These are phyloP conservation scores for Xylaria polymorpha DNA, from an alignment of 2,329 filamentous ascomycete genomes.

Conservation along the genomic window DNA sequence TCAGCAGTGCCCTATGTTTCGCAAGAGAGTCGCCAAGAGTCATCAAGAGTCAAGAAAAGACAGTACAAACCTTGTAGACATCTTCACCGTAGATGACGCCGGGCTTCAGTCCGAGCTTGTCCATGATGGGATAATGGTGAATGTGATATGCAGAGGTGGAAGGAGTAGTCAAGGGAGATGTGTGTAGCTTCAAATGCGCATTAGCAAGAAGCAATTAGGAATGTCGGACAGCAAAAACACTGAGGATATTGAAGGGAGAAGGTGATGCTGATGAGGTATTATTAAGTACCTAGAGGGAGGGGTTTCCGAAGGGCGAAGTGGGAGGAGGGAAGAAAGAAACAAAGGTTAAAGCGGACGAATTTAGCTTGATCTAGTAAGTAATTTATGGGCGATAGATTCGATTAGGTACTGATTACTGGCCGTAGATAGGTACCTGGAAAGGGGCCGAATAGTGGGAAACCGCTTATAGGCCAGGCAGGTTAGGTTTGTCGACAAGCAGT, in stretches of 20 bases:
- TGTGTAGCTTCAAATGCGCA: constrained; percentile 13
- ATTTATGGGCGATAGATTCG: constrained; percentile 20
- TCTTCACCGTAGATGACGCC: constrained; percentile 49
- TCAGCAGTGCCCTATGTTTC: constrained; percentile 14
- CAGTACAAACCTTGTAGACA: constrained; percentile 40
- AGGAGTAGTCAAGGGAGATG: constrained; percentile 1
- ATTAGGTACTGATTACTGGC: neutral
- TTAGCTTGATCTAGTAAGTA: constrained; percentile 14
- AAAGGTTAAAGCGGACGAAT: constrained; percentile 22
- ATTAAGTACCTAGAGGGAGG: constrained; percentile 30
- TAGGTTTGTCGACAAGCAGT: constrained; percentile 1
- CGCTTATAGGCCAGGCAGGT: constrained; percentile 2
- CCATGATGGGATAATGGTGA: constrained; percentile 31
- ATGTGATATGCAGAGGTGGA: constrained; percentile 15
- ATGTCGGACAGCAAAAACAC: constrained; percentile 10
- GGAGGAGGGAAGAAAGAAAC: neutral
- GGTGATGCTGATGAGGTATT: constrained; percentile 35
- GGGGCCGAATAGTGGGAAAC: constrained; percentile 13
- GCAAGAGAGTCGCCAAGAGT: neutral
- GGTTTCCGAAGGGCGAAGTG: constrained; percentile 22
- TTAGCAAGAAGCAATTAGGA: constrained; percentile 11
- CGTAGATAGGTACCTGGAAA: neutral
- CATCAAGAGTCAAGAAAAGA: constrained; percentile 13
- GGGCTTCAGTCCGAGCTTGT: constrained; percentile 44
- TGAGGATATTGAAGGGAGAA: neutral